Percentiles rank a stretch among this genome's conserved stretches.
Evolutionary conservation across 2,329 filamentous ascomycete genomes (phyloP).

Genomic region (Diaporthe sp.): DNA sequence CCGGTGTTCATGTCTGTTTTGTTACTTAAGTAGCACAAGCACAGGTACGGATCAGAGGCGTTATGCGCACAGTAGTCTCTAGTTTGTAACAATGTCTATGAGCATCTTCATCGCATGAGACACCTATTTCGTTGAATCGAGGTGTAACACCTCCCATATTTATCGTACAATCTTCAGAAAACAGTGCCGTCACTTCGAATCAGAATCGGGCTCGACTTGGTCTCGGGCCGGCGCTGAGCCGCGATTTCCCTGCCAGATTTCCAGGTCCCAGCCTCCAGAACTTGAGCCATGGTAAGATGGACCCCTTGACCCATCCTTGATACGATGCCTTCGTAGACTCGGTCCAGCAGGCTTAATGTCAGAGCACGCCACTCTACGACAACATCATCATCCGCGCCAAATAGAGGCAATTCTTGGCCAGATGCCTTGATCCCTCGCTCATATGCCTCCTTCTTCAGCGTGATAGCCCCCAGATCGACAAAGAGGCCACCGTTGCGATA

Average conservation of each 20-base stretch:
- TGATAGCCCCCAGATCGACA: constrained; percentile 85
- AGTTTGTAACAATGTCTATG: background rate
- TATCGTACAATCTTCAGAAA: constrained; percentile 63
- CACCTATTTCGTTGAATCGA: background rate
- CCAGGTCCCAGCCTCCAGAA: constrained; percentile 67
- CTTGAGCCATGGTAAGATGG: constrained; percentile 60
- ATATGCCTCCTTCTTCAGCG: constrained; percentile 76
- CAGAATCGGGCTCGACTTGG: constrained; percentile 86
- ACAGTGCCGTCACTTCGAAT: constrained; percentile 86
- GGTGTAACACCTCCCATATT: background rate
- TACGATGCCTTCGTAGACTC: constrained; percentile 58
- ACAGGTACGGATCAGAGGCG: background rate
- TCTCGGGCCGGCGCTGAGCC: constrained; percentile 82
- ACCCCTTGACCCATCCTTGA: constrained; percentile 50
- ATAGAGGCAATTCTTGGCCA: constrained; percentile 60
- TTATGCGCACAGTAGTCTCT: too few relatives aligned
- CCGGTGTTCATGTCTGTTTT: too few relatives aligned
- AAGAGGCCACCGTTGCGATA: constrained; percentile 93
- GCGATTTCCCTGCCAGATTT: constrained; percentile 83
- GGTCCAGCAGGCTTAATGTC: constrained; percentile 67
- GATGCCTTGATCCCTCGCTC: constrained; percentile 75
- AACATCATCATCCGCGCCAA: constrained; percentile 65
- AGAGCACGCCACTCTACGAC: constrained; percentile 71
- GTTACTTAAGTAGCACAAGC: background rate
- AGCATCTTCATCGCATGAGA: background rate